Conservation (phyloP, 2,329 filamentous ascomycete genomes). For the Alternaria panax region DNA sequence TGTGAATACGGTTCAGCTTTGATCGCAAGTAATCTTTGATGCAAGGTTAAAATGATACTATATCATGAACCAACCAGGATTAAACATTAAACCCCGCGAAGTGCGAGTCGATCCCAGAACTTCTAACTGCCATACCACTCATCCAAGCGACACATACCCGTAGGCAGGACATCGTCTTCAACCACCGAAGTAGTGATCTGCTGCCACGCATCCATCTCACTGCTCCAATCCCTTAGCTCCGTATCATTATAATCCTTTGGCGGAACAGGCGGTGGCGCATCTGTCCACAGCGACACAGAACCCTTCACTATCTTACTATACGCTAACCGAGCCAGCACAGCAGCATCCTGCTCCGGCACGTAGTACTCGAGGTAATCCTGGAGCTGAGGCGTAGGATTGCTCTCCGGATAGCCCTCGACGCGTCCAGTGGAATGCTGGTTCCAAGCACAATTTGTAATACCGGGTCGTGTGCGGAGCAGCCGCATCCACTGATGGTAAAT, state of each 20-base stretch:
- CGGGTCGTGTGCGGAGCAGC: constrained; percentile 26
- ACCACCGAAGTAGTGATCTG: background rate
- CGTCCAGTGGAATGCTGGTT: constrained; percentile 34
- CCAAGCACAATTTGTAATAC: constrained; percentile 29
- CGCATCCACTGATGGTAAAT: constrained; percentile 64
- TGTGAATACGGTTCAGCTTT: background rate
- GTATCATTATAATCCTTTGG: constrained; percentile 17
- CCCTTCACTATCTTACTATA: constrained; percentile 25
- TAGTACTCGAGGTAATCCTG: constrained; percentile 44
- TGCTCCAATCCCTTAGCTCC: background rate
- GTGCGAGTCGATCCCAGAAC: too few relatives aligned
- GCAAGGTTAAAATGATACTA: background rate
- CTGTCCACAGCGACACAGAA: constrained; percentile 13
- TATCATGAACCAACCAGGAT: background rate
- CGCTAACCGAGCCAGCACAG: constrained; percentile 31
- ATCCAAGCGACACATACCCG: background rate
- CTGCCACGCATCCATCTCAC: background rate
- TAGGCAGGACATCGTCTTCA: background rate
- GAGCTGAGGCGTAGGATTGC: constrained; percentile 24
- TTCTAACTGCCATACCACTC: background rate
- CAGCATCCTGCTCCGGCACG: constrained; percentile 21
- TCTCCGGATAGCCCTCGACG: constrained; percentile 42
- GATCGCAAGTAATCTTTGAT: background rate
- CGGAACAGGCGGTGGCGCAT: constrained; percentile 19
- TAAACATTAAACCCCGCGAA: background rate